These are phyloP conservation scores for Pisolithus sp. DNA, from an alignment of 768 basidiomycete species.

Conservation along the genomic window DNA sequence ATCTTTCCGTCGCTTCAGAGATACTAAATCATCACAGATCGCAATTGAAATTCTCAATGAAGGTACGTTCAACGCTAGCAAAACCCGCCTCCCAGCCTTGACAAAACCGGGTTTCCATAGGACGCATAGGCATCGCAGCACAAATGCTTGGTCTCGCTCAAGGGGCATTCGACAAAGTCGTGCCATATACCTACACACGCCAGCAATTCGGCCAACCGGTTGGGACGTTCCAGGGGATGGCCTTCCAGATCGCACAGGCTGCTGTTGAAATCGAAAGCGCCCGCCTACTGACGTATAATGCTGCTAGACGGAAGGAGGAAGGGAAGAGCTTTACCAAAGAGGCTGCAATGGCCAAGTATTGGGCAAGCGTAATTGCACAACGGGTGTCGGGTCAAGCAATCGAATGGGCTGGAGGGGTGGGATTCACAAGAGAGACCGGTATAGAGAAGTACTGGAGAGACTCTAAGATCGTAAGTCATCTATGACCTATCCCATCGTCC, in stretches of 20 bases:
- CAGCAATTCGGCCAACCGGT: conserved; percentile 92
- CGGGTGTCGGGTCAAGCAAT: conserved; percentile 83
- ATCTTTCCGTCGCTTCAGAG: neutral
- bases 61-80: conserved; percentile 34
- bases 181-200: conserved; percentile 93
- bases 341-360: conserved; percentile 98
- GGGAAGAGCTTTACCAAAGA: conserved; percentile 82
- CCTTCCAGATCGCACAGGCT: conserved; percentile 87
- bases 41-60: conserved; percentile 97
- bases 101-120: conserved; percentile 21
- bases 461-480: conserved; percentile 78
- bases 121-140: conserved; percentile 94
- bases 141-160: conserved; percentile 99
- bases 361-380: conserved; percentile 84
- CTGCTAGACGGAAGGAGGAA: conserved; percentile 91
- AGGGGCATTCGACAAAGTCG: conserved; percentile 91
- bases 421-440: conserved; percentile 89
- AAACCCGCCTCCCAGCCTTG: neutral
- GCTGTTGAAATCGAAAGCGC: conserved; percentile 88
- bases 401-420: conserved; percentile 93
- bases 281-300: conserved; percentile 91
- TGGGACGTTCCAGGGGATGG: conserved; percentile 94
- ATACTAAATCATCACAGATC: conserved; percentile 38
- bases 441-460: conserved; percentile 97
- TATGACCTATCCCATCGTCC: neutral